A percentile compares a stretch with the other conserved stretches of the same genome.
These are phyloP conservation scores for Coemansia nantahalensis DNA, from an alignment of 192 early-diverging fungal species.

Conservation along the genomic window DNA sequence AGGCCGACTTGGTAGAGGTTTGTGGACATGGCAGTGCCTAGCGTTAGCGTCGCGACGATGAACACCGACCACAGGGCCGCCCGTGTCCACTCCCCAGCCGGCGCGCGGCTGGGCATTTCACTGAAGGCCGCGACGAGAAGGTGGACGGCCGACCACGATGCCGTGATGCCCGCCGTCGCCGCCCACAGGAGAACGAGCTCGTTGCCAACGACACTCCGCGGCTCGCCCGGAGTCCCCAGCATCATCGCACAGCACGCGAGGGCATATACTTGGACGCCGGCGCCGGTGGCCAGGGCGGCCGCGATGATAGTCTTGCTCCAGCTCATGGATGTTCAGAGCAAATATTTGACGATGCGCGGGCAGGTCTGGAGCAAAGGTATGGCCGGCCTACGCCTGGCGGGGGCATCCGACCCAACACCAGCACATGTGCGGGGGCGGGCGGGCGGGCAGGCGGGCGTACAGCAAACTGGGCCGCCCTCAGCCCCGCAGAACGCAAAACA, in stretches of 20 bases:
- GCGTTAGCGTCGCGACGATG: background rate
- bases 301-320: background rate
- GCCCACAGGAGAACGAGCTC: slow-evolving; percentile 25
- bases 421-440: too few species aligned
- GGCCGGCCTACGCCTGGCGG: too few species aligned
- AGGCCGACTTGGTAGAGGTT: slow-evolving; percentile 9
- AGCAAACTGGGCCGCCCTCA: background rate
- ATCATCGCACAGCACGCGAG: slow-evolving; percentile 2
- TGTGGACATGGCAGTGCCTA: slow-evolving; percentile 3
- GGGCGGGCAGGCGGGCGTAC: background rate
- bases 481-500: background rate
- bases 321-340: background rate
- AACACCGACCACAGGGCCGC: slow-evolving; percentile 18
- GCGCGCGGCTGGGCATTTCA: slow-evolving; percentile 14
- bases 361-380: background rate
- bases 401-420: too few species aligned
- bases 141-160: slow-evolving; percentile 21
- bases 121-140: slow-evolving; percentile 8
- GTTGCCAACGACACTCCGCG: slow-evolving; percentile 20
- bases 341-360: too few species aligned
- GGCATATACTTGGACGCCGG: slow-evolving; percentile 11
- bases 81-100: slow-evolving; percentile 9
- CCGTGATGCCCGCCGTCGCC: slow-evolving; percentile 8
- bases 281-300: background rate
- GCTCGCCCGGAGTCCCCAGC: background rate